Evolutionary conservation across 805 yeast genomes (phyloP), one percentile per base, ranked within the genome.

Genomic region (Zygotorulaspora chibaensis): DNA sequence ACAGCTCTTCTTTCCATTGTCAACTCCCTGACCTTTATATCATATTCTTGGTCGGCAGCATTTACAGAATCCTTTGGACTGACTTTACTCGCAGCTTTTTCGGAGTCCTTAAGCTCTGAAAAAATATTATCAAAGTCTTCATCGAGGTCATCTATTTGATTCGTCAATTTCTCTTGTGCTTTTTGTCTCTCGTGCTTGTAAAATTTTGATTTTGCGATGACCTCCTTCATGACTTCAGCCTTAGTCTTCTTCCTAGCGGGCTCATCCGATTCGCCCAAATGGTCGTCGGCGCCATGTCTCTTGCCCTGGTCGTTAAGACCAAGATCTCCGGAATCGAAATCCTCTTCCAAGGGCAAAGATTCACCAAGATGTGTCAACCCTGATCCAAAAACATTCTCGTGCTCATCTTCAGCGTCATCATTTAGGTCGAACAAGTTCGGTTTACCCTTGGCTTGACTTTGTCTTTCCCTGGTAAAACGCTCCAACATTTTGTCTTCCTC

Each of bases 401-500:
- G 63, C 5, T 68, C 74, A n/a, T 66, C 72, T 26, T 72, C 79
- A 17, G 76, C 80, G 42, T 77, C 81, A 53, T 84, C 93, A 25
- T 87, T 91, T 42, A 90, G 77, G 59, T 86, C 84, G 57, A 80
- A 91, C 51, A 86, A 59, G 26, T 81, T 77, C 35, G 74, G 70
- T 54, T 75, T 81, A 17, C 76, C 70, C n/a, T 79, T 69, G 2
- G 76, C 63, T 48, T 76, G 76, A 13, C 75, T 58, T 63, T 88
- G 95, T 62, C 86, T 76, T 70, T 91, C 98, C 46, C 83, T 80
- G 3, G 96, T 87, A 71, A 88, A 93, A 70, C 99, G 81, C 61
- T 85, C 96, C 68, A 93, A 77, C 96, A 89, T 89, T 65, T 85
- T 87, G 55, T 93, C 96, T 66, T 93, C 98, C 10, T 81, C 81